Base-by-base conservation (phyloP, 2,329 filamentous ascomycete genomes). In the Chaetomiaceae sp. region DNA sequence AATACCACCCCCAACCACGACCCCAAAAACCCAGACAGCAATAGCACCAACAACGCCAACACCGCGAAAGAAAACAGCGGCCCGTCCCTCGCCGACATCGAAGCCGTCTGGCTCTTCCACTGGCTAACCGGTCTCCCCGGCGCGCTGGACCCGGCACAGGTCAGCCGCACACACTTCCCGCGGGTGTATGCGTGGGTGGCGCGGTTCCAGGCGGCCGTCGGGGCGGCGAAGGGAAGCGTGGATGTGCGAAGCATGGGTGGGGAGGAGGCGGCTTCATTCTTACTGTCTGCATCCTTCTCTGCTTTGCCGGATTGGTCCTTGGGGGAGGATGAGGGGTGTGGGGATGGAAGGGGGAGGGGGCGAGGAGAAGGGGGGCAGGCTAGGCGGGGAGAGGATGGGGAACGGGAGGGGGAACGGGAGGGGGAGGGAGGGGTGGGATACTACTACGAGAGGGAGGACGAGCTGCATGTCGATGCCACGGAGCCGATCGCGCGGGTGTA, bases 101-200 rank as follows among this genome's bases (percentile, higher is more conserved):
- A 88, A 65, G 79, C 75, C 35, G 66, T 84, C 11, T 87, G 80
- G 81, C 72, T 76, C 0, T 73, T 88, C 53, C 74, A 83, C 62
- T 88, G 84, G 84, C 63, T 86, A 2, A 61, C 65, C 3, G 66
- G 64, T 10, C 66, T 86, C 38, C 73, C 73, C 11, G 74, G 74
- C 4, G 74, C 26, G 38, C 38, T 65, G 39, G 68, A 74, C 17
- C 24, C 24, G 24, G 24, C 15, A n/a, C 26, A 37, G 6, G 72
- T 87, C 51, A 75, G 74, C 3, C 58, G 67, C 12, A 61, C 62
- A 15, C 65, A 64, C 32, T 85, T 77, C 56, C 84, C 83, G 0
- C 73, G 68, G 47, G 74, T 79, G 0, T 83, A 77, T 58, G 74
- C 75, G 1, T 88, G 82, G 81, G 71, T 85, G 15, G 61, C 66